Conservation (phyloP, 2,329 filamentous ascomycete genomes). For the Lasiodiplodia gonubiensis region DNA sequence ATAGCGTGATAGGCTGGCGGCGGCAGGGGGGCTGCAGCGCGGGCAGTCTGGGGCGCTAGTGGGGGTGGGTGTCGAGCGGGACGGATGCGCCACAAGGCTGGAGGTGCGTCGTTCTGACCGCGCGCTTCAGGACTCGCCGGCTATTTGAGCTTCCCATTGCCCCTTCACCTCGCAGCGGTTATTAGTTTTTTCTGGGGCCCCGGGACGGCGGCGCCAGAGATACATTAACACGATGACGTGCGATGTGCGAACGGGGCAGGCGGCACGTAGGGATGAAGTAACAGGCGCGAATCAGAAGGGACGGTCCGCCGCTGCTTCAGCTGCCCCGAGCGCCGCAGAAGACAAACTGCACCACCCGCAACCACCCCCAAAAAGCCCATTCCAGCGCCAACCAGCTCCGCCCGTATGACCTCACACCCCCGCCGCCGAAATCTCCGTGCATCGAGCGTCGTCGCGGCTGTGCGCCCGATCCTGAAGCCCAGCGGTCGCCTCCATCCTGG, state of each 20-base stretch:
- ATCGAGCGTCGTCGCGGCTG: neutral
- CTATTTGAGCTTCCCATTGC: constrained; percentile 11
- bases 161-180: neutral
- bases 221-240: constrained; percentile 26
- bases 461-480: neutral
- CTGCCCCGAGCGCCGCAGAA: constrained; percentile 4
- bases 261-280: constrained; percentile 14
- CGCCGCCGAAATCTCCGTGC: neutral
- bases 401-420: neutral
- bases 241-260: neutral
- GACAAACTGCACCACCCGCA: neutral
- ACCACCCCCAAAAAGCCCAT: neutral
- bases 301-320: constrained; percentile 12
- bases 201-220: constrained; percentile 12
- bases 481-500: neutral
- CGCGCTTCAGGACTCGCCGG: neutral
- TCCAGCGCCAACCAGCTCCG: constrained; percentile 1
- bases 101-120: constrained; percentile 61
- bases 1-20: constrained; percentile 8
- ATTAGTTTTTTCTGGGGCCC: constrained; percentile 3
- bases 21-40: constrained; percentile 8
- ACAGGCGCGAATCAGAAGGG: constrained; percentile 5
- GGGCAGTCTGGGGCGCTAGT: constrained; percentile 16
- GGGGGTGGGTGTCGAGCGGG: neutral
- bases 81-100: constrained; percentile 66